These are phyloP conservation scores for Aspergillus mulundensis DNA, from an alignment of 495 filamentous ascomycete species.

Conservation along the genomic window DNA sequence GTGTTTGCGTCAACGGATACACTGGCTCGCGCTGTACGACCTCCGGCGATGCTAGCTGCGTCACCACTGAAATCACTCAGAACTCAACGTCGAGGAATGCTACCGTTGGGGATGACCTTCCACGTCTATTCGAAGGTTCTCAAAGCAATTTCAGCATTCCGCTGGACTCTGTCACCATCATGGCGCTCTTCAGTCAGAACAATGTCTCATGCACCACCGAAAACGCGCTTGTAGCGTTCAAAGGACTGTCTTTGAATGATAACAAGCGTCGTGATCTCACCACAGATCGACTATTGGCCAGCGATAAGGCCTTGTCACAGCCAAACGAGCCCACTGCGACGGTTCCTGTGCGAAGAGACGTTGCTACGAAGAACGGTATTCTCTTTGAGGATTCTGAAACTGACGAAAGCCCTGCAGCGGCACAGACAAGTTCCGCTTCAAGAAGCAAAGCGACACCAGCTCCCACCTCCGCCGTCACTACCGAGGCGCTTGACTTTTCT, in stretches of 20 bases:
- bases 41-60: slow-evolving; percentile 62
- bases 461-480: slow-evolving; percentile 13
- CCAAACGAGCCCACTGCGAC: slow-evolving; percentile 18
- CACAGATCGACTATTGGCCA: slow-evolving; percentile 7
- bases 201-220: slow-evolving; percentile 74
- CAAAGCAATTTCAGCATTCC: slow-evolving; percentile 69
- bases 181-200: slow-evolving; percentile 69
- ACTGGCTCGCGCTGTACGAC: slow-evolving; percentile 71
- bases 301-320: slow-evolving; percentile 5
- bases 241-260: slow-evolving; percentile 37
- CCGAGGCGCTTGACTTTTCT: slow-evolving; percentile 43
- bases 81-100: slow-evolving; percentile 54
- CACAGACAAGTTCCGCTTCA: slow-evolving; percentile 16
- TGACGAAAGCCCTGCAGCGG: slow-evolving; percentile 11
- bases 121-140: slow-evolving; percentile 62
- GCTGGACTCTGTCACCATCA: slow-evolving; percentile 59
- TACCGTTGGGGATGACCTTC: slow-evolving; percentile 75
- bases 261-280: slow-evolving; percentile 27
- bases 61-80: slow-evolving; percentile 57
- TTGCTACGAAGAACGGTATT: slow-evolving; percentile 43
- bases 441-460: slow-evolving; percentile 18
- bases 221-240: slow-evolving; percentile 83
- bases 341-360: slow-evolving; percentile 27
- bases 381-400: slow-evolving; percentile 29
- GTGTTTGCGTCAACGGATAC: slow-evolving; percentile 82